Conservation (phyloP, 2,329 filamentous ascomycete species). For the Arthrocladium fulminans region DNA sequence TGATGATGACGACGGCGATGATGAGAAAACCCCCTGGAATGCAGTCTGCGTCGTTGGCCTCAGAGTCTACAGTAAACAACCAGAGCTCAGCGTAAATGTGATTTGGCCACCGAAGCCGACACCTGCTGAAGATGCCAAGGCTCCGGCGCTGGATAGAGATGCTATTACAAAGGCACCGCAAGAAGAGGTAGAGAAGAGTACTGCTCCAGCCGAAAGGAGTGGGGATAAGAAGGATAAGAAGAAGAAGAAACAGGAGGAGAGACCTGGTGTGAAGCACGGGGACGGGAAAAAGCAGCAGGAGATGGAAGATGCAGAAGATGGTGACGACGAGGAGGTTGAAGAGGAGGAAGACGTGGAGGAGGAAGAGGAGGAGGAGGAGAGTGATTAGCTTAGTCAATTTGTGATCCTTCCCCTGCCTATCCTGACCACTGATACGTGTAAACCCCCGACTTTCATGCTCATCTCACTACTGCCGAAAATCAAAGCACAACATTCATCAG, state of each 20-base stretch:
- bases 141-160: slow-evolving; percentile 36
- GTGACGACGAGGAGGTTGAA: neutral
- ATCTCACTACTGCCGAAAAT: too few relatives aligned
- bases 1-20: slow-evolving; percentile 5
- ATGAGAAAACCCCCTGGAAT: slow-evolving; percentile 44
- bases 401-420: too few relatives aligned
- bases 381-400: too few relatives aligned
- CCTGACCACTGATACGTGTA: too few relatives aligned
- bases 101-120: slow-evolving; percentile 32
- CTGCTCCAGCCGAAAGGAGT: too few relatives aligned
- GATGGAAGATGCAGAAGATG: neutral
- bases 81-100: slow-evolving; percentile 41
- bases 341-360: neutral
- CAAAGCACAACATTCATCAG: too few relatives aligned
- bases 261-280: neutral
- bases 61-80: slow-evolving; percentile 42
- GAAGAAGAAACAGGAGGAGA: neutral
- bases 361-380: neutral
- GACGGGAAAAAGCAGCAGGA: too few relatives aligned
- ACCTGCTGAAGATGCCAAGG: slow-evolving; percentile 23
- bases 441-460: too few relatives aligned
- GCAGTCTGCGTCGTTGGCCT: slow-evolving; percentile 53
- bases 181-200: slow-evolving; percentile 14
- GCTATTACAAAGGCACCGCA: slow-evolving; percentile 22
- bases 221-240: neutral